Evolutionary conservation across 257 asterid genomes (phyloP).

Genomic region (Nicotiana paniculata): DNA sequence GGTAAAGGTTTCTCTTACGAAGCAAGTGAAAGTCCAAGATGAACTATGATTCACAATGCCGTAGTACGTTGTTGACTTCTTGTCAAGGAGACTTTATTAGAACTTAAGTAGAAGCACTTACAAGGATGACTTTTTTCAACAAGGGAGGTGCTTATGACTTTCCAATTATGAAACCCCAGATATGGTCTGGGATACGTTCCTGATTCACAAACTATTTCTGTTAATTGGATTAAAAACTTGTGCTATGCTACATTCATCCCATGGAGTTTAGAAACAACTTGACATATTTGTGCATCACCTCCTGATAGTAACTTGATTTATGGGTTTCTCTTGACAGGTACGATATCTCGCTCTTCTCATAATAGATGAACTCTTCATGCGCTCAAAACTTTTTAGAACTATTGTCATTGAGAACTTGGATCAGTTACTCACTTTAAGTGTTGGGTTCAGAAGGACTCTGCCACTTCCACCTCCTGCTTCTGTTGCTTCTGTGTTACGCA

Average conservation of each 20-base stretch:
- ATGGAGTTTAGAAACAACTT: neutral
- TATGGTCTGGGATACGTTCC: neutral
- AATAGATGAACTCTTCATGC: conserved; percentile 87
- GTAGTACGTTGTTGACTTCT: neutral
- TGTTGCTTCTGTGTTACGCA: conserved; percentile 65
- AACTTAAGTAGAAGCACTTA: neutral
- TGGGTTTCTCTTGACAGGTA: conserved; percentile 40
- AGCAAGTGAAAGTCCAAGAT: neutral
- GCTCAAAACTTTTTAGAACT: conserved; percentile 78
- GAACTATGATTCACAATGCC: neutral
- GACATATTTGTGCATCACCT: neutral
- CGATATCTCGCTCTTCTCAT: conserved; percentile 83
- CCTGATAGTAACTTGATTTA: neutral
- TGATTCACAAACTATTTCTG: neutral
- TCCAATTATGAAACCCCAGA: neutral
- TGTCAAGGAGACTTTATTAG: neutral
- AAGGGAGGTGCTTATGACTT: neutral
- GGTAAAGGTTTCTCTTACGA: neutral
- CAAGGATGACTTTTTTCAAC: neutral
- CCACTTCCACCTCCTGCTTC: conserved; percentile 86
- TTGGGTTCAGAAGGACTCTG: conserved; percentile 64
- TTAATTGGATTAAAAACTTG: neutral
- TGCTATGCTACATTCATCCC: neutral
- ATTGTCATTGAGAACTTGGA: conserved; percentile 71
- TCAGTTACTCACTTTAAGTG: conserved; percentile 63